Base-by-base conservation (phyloP, 106 monocot species). In the Dendrobium catenatum region DNA sequence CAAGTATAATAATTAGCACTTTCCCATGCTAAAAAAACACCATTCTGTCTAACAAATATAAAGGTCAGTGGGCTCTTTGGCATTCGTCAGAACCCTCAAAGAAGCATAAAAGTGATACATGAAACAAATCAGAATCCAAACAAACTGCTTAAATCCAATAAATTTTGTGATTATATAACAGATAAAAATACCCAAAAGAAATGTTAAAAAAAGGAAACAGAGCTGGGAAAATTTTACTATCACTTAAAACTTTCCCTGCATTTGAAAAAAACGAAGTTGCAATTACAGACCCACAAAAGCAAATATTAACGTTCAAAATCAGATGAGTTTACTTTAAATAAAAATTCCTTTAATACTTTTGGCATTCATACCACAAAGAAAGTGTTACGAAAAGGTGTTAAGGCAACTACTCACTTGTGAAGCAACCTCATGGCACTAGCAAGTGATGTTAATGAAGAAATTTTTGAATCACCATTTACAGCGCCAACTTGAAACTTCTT, bases 361-460 rank as follows among this genome's bases (percentile, higher is more conserved):
- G 13, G 43, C 9, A 74, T 74, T 74, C 11, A 74, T 74, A 7
- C 20, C 5, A 74, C 4, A n/a, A 49, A 76, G 26, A 49, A 76
- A 48, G 9, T 49, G 20, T 20, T 44, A 6, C 6, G 18, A 18
- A 20, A 66, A 40, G 42, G 27, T 58, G 51, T 46, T 29, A 6
- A 4, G 73, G 7, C 31, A 73, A 46, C 15, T 43, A 83, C 92
- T 86, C 51, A 96, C 96, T 83, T 89, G 24, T 86, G 82, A 81
- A 97, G 85, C 22, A 74, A 70, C 66, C 19, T 40, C 91, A 99
- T 93, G 31, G 89, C 87, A 78, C 83, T 88, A 81, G 83, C 91
- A 77, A 99, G 93, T 81, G 89, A 89, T 47, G 77, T 80, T 80
- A 95, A 83, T 26, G 85, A 76, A 78, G 85, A 78, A 77, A 42